Base-by-base conservation (phyloP, 2,329 filamentous ascomycete genomes). In the Pseudogymnoascus sp. region DNA sequence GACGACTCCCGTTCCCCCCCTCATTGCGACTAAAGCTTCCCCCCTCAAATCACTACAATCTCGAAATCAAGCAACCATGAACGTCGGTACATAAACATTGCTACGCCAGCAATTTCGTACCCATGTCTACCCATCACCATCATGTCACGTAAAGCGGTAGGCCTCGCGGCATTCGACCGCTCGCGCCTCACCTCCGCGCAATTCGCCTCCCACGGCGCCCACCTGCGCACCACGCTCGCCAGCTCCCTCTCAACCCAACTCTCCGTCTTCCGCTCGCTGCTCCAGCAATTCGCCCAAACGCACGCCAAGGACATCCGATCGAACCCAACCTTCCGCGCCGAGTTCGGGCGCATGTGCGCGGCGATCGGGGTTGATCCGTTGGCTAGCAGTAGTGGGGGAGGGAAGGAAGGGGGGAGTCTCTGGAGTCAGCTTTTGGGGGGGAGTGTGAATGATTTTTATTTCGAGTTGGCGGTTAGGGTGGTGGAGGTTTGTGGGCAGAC, bases 271-370 rank as follows among this genome's bases (percentile, higher is more conserved):
- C 92, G 96, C 72, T 95, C 91, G 16, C 83, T 97, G 9, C 86
- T 99, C 5, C 92, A 97, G 78, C 92, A 96, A 76, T 99, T 99
- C 76, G 91, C 93, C 49, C 84, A 93, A 71, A 96, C 93, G 59
- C 95, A 99, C 81, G 90, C 89, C 69, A 92, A 93, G 73, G 95
- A 96, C 71, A 99, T 99, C 64, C 93, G 93, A 66, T 96, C 92
- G 2, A 93, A 97, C 74, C 95, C 95, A 5, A 88, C 86, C 7
- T 99, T 99, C 76, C 91, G 95, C 65, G 92, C 93, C 35, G 93
- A 99, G 76, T 99, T 99, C 73, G 93, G 95, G 2, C 91, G 93
- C 74, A 99, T 99, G 95, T 99, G 95, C 78, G 87, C 92, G 71
- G 92, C 93, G 66, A 97, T 99, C 68, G 95, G 95, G 59, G 92